Percentiles rank a stretch among this genome's conserved stretches.
Evolutionary conservation across 177 flowering plant species (phyloP).

Genomic region (Telopea speciosissima): DNA sequence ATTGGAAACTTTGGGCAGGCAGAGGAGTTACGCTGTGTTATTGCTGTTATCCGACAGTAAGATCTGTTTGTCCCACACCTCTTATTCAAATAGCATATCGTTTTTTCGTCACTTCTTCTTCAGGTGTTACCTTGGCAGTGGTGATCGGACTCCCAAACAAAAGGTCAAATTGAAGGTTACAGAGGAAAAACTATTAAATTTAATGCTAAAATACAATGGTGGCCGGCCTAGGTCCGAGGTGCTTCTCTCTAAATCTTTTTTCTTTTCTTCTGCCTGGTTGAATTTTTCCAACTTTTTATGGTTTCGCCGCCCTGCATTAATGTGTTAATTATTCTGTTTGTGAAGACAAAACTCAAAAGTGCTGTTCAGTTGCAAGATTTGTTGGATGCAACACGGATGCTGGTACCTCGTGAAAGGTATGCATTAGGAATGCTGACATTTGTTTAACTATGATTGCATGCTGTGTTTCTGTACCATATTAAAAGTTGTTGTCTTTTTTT

Average conservation of each 20-base stretch:
- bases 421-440: not conserved
- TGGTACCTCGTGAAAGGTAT: constrained; percentile 88
- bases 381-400: constrained; percentile 90
- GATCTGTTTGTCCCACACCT: constrained; percentile 16
- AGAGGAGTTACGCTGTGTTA: constrained; percentile 98
- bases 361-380: constrained; percentile 99
- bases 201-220: constrained; percentile 96
- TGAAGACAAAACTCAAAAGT: constrained; percentile 96
- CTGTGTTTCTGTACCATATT: too few relatives aligned
- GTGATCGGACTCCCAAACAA: constrained; percentile 99
- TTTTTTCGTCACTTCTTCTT: not conserved
- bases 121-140: constrained; percentile 43
- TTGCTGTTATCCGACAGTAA: constrained; percentile 90
- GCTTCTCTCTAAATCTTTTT: constrained; percentile 9
- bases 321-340: constrained; percentile 4
- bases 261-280: not conserved
- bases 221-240: constrained; percentile 94
- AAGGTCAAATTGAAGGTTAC: constrained; percentile 96
- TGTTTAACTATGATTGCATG: too few relatives aligned
- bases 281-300: not conserved
- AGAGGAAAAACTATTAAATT: constrained; percentile 84
- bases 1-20: constrained; percentile 95
- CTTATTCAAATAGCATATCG: not conserved
- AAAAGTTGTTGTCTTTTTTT: too few relatives aligned
- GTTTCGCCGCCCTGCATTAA: not conserved